phyloP scores from a whole-genome alignment of 768 basidiomycete species.

The Chalciporus pseudorubinellus region DNA sequence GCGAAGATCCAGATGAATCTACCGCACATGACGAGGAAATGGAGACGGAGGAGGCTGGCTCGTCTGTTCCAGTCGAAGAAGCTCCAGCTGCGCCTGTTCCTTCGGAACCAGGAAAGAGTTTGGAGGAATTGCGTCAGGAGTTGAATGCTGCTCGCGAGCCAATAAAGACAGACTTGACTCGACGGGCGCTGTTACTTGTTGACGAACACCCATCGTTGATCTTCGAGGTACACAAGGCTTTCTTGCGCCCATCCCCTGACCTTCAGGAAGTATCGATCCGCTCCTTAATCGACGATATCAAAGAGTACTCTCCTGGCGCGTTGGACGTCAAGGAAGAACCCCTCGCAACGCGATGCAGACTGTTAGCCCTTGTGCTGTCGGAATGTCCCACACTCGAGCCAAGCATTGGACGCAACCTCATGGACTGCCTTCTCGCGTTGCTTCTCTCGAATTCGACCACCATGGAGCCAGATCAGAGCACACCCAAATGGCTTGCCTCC shows the following conservation, averaged over 20 bases:
- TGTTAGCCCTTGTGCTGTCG: slow-evolving; percentile 79
- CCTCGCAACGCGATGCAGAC: slow-evolving; percentile 76
- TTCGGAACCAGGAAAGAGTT: slow-evolving; percentile 37
- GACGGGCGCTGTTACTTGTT: slow-evolving; percentile 71
- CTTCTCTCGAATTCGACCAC: slow-evolving; percentile 56
- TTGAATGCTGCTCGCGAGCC: slow-evolving; percentile 66
- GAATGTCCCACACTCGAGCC: slow-evolving; percentile 66
- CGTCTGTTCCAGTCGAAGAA: slow-evolving; percentile 22
- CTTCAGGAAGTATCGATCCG: slow-evolving; percentile 66
- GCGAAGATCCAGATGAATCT: slow-evolving; percentile 24
- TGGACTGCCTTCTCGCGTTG: slow-evolving; percentile 67
- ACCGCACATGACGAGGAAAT: slow-evolving; percentile 28
- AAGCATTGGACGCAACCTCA: slow-evolving; percentile 53
- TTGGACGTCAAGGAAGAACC: slow-evolving; percentile 73
- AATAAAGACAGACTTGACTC: slow-evolving; percentile 61
- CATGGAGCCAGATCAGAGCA: slow-evolving; percentile 48
- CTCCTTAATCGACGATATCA: slow-evolving; percentile 76
- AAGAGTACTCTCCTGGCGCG: slow-evolving; percentile 59
- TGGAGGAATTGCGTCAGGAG: slow-evolving; percentile 64
- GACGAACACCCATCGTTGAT: slow-evolving; percentile 86
- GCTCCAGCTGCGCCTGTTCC: slow-evolving; percentile 7
- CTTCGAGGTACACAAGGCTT: slow-evolving; percentile 83
- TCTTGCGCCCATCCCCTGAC: slow-evolving; percentile 59
- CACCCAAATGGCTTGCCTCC: slow-evolving; percentile 86
- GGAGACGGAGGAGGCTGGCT: slow-evolving; percentile 20